A percentile compares a stretch with the other conserved stretches of the same genome.
These are phyloP conservation scores for Trypanosoma rangeli DNA, from an alignment of 208 protist species.

Conservation along the genomic window DNA sequence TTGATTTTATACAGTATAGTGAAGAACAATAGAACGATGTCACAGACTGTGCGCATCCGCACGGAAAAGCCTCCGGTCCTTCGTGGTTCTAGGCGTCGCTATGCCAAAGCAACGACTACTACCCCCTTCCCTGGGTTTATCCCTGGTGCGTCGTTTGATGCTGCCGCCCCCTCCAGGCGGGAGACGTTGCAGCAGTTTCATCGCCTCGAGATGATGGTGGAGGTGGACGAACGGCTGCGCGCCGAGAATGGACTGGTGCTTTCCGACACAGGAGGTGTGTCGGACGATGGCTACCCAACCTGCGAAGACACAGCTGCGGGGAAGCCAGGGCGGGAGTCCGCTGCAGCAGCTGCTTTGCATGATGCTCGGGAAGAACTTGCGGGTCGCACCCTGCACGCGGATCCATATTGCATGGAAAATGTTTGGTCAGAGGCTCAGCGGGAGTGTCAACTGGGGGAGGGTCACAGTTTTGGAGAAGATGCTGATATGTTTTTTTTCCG, in stretches of 20 bases:
- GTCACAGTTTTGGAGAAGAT: not conserved
- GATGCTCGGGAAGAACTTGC: slow-evolving; percentile 19
- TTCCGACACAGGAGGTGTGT: slow-evolving; percentile 17
- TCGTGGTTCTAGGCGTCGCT: not conserved
- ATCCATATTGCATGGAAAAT: slow-evolving; percentile 7
- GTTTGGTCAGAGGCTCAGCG: slow-evolving; percentile 14
- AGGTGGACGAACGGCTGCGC: slow-evolving; percentile 15
- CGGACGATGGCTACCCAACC: not conserved
- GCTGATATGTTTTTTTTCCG: not conserved
- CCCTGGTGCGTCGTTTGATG: slow-evolving; percentile 9
- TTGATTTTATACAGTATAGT: not conserved
- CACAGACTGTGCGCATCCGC: slow-evolving; percentile 20
- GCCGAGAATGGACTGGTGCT: slow-evolving; percentile 26
- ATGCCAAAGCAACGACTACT: not conserved
- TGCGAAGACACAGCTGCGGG: not conserved
- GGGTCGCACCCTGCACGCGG: slow-evolving; percentile 9
- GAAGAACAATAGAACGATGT: slow-evolving; percentile 1
- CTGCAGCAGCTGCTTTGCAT: slow-evolving; percentile 1
- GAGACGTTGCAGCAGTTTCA: slow-evolving; percentile 32
- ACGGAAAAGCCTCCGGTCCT: slow-evolving; percentile 8
- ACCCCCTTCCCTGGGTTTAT: slow-evolving; percentile 6
- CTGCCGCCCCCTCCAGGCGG: slow-evolving; percentile 11
- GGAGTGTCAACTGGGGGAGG: slow-evolving; percentile 14
- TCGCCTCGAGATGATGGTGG: slow-evolving; percentile 27
- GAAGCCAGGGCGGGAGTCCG: not conserved